phyloP scores from a whole-genome alignment of 2,329 filamentous ascomycete genomes.

The Diatrype stigma region DNA sequence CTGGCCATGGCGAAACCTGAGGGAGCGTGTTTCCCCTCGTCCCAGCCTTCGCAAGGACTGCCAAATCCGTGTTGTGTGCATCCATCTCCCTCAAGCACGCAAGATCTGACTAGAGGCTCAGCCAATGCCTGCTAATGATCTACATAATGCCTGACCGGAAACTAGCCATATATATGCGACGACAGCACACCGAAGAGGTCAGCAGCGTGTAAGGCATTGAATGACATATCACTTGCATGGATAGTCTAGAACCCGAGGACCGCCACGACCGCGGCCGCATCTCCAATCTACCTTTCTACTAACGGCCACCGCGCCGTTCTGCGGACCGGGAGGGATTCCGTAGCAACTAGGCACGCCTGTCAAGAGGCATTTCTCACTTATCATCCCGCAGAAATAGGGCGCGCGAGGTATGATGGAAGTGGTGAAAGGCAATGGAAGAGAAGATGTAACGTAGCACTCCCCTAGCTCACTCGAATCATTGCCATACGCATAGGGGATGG shows the following conservation, averaged over 20 bases:
- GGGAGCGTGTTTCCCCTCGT: too few relatives aligned
- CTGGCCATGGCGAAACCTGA: too few relatives aligned
- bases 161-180: too few relatives aligned
- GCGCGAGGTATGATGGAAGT: background rate
- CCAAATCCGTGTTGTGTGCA: background rate
- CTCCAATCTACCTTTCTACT: background rate
- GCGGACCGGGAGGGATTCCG: background rate
- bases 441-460: background rate
- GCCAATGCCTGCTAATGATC: background rate
- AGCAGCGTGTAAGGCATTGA: background rate
- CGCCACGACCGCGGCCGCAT: background rate
- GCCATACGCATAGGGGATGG: background rate
- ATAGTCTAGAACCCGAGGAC: background rate
- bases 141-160: too few relatives aligned
- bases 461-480: background rate
- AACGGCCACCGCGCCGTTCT: constrained; percentile 1
- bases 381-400: background rate
- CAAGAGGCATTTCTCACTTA: background rate
- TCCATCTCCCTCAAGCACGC: background rate
- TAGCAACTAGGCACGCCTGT: background rate
- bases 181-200: too few relatives aligned
- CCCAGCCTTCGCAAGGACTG: background rate
- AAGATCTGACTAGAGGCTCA: background rate
- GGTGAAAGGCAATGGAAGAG: background rate
- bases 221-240: background rate